Percentiles rank a stretch among this genome's conserved stretches.
Evolutionary conservation across 225 moss, liverwort and hornwort species (phyloP).

Genomic region (Marchantia polymorpha): DNA sequence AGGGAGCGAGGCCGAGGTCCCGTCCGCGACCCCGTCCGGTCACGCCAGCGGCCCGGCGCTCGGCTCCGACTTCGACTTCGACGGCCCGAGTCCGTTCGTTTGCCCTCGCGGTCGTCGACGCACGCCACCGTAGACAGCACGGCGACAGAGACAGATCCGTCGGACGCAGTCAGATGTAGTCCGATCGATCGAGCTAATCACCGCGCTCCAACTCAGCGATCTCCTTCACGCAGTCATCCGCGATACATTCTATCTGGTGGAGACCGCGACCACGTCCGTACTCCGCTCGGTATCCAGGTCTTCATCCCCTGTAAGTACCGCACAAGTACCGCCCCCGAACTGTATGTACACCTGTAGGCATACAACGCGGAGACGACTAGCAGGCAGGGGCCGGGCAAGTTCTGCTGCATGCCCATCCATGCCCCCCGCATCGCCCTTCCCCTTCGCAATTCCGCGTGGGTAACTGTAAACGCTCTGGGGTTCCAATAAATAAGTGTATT

Average conservation of each 20-base stretch:
- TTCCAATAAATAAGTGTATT: conserved; percentile 12
- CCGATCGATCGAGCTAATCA: neutral
- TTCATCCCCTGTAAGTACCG: neutral
- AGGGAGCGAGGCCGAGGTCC: neutral
- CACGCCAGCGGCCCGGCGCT: no score
- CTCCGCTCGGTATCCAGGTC: neutral
- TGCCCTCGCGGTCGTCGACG: neutral
- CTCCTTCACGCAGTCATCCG: neutral
- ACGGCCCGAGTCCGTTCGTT: neutral
- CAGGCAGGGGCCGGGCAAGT: neutral
- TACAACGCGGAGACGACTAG: conserved; percentile 13
- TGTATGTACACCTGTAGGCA: neutral
- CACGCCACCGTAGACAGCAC: neutral
- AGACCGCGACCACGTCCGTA: neutral
- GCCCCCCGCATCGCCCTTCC: neutral
- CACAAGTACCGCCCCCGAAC: neutral
- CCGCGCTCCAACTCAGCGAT: neutral
- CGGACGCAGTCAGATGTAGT: neutral
- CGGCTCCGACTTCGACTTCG: neutral
- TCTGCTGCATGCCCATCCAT: neutral
- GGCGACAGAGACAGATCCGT: neutral
- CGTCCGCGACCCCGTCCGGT: neutral
- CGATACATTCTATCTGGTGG: neutral
- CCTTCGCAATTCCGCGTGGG: conserved; percentile 14
- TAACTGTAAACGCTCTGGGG: conserved; percentile 16